Conservation (phyloP, 208 protist genomes). For the Phytomonas sp. region DNA sequence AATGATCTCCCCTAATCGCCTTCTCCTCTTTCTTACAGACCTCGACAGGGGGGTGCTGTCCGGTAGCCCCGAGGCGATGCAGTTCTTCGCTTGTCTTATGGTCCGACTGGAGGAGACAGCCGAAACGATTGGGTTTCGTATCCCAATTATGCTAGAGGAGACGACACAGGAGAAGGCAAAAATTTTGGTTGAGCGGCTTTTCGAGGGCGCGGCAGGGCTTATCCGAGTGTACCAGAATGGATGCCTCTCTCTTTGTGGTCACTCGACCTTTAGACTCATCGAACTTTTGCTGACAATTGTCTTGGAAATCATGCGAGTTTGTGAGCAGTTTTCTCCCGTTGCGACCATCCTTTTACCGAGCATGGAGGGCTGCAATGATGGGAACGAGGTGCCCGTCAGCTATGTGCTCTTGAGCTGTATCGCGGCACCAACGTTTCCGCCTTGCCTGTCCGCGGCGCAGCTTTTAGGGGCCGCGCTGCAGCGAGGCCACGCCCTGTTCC, state of each 20-base stretch:
- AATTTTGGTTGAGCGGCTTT: neutral
- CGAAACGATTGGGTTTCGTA: neutral
- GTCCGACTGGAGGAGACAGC: neutral
- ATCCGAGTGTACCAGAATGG: neutral
- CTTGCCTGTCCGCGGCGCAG: conserved; percentile 10
- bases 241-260: neutral
- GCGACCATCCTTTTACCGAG: neutral
- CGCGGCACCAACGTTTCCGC: neutral
- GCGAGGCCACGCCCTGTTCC: neutral
- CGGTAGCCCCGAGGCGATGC: neutral
- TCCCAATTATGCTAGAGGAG: neutral
- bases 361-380: neutral
- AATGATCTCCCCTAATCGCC: neutral
- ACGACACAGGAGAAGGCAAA: neutral
- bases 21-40: neutral
- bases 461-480: conserved; percentile 16
- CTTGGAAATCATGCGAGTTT: neutral
- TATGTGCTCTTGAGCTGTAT: neutral
- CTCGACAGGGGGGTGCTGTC: neutral
- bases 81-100: conserved; percentile 1
- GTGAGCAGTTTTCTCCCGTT: neutral
- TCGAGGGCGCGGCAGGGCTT: neutral
- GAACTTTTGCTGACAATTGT: neutral
- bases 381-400: neutral
- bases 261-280: neutral